Evolutionary conservation across 768 basidiomycete species (phyloP).

Genomic region (Dioszegia hungarica): DNA sequence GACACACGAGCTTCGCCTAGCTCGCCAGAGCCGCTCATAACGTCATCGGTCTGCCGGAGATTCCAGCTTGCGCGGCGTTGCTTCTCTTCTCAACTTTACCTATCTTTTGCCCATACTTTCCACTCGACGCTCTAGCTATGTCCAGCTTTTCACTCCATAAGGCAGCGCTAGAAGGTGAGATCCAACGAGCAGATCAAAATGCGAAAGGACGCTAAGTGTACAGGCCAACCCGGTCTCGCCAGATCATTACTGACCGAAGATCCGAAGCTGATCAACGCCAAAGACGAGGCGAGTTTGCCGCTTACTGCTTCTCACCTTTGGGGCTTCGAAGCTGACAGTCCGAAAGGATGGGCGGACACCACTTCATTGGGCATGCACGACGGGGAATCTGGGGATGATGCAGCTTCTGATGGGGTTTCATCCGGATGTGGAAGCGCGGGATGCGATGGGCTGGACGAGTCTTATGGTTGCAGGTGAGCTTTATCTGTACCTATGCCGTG

Average conservation of each 20-base stretch:
- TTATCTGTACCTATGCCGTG: neutral
- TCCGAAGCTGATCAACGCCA: constrained; percentile 38
- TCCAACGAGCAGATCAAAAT: neutral
- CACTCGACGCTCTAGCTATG: constrained; percentile 12
- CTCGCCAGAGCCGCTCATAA: neutral
- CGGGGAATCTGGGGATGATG: constrained; percentile 29
- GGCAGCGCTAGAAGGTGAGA: constrained; percentile 47
- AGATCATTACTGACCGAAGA: constrained; percentile 40
- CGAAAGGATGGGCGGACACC: constrained; percentile 48
- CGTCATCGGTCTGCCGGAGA: too few relatives aligned
- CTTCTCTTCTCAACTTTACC: neutral
- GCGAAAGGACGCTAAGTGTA: neutral
- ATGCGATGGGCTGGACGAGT: constrained; percentile 48
- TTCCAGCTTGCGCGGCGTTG: neutral
- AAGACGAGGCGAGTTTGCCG: constrained; percentile 41
- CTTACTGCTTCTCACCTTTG: neutral
- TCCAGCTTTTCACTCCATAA: constrained; percentile 46
- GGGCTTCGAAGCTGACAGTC: neutral
- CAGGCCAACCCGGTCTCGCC: constrained; percentile 48
- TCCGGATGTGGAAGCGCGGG: constrained; percentile 43
- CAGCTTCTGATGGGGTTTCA: constrained; percentile 39
- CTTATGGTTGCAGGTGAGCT: constrained; percentile 49
- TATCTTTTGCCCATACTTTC: neutral
- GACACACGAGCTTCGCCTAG: neutral
- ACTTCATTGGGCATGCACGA: constrained; percentile 49